Percentiles rank a stretch among this genome's conserved stretches.
Evolutionary conservation across 805 yeast species (phyloP).

Genomic region (Hemisphaericaspora nanyangensis): DNA sequence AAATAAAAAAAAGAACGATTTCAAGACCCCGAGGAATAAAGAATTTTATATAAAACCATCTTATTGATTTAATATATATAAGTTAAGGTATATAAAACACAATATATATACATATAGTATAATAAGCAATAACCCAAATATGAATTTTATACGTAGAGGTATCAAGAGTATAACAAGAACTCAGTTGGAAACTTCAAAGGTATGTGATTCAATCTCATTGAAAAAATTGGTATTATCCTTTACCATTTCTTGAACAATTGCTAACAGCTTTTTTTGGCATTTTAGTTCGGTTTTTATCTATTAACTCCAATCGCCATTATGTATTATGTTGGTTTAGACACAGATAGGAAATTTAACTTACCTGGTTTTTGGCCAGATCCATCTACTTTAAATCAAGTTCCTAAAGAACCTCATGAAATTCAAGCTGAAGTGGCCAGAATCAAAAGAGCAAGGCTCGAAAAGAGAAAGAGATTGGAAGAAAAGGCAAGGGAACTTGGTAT

Average conservation of each 20-base stretch:
- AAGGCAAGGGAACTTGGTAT: slow-evolving; percentile 69
- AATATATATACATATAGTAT: neutral
- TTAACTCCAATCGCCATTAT: slow-evolving; percentile 85
- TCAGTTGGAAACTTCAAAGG: slow-evolving; percentile 42
- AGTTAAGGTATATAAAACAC: too few species aligned
- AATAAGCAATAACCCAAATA: slow-evolving; percentile 5
- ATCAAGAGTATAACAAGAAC: slow-evolving; percentile 38
- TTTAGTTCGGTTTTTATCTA: slow-evolving; percentile 79
- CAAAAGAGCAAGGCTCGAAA: slow-evolving; percentile 69
- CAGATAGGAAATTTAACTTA: slow-evolving; percentile 82
- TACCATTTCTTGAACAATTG: too few species aligned
- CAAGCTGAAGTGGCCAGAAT: slow-evolving; percentile 88
- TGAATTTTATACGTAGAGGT: slow-evolving; percentile 16
- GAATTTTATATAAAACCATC: too few species aligned
- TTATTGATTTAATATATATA: too few species aligned
- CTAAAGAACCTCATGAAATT: slow-evolving; percentile 89
- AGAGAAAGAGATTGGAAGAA: slow-evolving; percentile 69
- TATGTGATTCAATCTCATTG: too few species aligned
- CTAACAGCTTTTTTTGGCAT: too few species aligned
- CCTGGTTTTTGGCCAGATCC: slow-evolving; percentile 99
- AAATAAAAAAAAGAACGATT: too few species aligned
- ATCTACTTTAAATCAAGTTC: slow-evolving; percentile 81
- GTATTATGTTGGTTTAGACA: slow-evolving; percentile 89
- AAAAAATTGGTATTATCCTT: too few species aligned
- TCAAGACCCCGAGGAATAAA: too few species aligned